These are phyloP conservation scores for Nemania sp. DNA, from an alignment of 2,329 filamentous ascomycete genomes.

Conservation along the genomic window DNA sequence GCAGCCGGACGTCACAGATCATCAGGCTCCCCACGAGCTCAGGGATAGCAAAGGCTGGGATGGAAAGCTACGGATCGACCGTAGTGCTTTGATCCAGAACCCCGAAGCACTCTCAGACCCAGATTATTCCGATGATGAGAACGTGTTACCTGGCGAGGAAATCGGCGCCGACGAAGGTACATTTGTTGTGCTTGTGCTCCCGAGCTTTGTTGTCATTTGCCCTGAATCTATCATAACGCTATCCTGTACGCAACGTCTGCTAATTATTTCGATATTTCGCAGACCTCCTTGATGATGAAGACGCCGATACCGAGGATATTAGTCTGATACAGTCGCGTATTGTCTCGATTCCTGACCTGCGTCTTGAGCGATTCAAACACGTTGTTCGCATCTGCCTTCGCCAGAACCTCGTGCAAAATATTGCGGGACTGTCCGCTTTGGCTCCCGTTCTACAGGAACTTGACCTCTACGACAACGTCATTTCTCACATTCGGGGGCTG, in stretches of 20 bases:
- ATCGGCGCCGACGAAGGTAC: conserved; percentile 82
- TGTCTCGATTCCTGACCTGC: conserved; percentile 73
- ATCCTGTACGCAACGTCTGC: conserved; percentile 23
- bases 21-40: conserved; percentile 51
- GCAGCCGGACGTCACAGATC: conserved; percentile 39
- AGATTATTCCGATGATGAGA: conserved; percentile 78
- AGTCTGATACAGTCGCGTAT: conserved; percentile 88
- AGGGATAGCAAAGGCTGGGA: conserved; percentile 76
- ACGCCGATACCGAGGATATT: conserved; percentile 72
- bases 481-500: conserved; percentile 82
- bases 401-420: conserved; percentile 83
- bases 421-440: conserved; percentile 72
- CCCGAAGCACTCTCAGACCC: conserved; percentile 82
- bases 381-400: conserved; percentile 82
- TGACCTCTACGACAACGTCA: conserved; percentile 95
- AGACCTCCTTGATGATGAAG: conserved; percentile 66
- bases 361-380: conserved; percentile 80
- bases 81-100: conserved; percentile 70
- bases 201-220: background rate
- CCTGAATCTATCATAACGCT: too few species aligned
- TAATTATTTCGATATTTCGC: conserved; percentile 11
- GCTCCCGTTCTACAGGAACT: conserved; percentile 75
- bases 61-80: conserved; percentile 76
- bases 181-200: conserved; percentile 14
- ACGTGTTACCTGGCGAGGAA: conserved; percentile 70